phyloP scores from a whole-genome alignment of 176 grass and related monocot species.

The Oryza officinalis region DNA sequence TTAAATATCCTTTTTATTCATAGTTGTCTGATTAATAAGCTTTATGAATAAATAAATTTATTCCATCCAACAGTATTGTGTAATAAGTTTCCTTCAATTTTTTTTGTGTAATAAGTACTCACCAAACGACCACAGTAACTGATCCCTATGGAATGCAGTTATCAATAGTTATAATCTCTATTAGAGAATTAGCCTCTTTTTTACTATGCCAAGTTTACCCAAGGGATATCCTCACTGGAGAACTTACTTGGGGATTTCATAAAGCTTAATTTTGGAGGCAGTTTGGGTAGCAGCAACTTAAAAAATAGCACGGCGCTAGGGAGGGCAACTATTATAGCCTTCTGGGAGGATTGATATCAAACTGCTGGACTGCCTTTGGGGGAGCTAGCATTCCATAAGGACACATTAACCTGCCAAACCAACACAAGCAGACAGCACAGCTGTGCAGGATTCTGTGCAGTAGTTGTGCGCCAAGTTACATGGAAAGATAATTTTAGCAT shows the following conservation, averaged over 20 bases:
- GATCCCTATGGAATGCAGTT: neutral
- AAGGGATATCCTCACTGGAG: neutral
- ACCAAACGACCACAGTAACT: neutral
- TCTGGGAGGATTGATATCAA: neutral
- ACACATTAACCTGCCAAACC: neutral
- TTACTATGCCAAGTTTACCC: neutral
- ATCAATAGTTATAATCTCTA: neutral
- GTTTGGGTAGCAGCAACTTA: neutral
- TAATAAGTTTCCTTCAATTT: neutral
- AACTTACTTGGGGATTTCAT: neutral
- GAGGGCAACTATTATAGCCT: neutral
- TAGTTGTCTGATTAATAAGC: slow-evolving; percentile 16
- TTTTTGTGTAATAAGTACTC: neutral
- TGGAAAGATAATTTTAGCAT: neutral
- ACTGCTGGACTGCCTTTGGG: neutral
- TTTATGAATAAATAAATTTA: slow-evolving; percentile 18
- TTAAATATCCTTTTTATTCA: slow-evolving; percentile 30
- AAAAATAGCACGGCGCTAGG: neutral
- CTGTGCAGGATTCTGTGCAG: neutral
- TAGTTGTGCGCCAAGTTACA: neutral
- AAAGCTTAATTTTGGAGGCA: neutral
- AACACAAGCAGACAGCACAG: neutral
- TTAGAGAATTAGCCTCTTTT: neutral
- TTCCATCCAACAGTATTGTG: slow-evolving; percentile 11
- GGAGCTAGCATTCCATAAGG: neutral